A percentile compares a stretch with the other conserved stretches of the same genome.
Evolutionary conservation across 2,329 filamentous ascomycete genomes (phyloP).

Genomic region (Colletotrichum magnum): DNA sequence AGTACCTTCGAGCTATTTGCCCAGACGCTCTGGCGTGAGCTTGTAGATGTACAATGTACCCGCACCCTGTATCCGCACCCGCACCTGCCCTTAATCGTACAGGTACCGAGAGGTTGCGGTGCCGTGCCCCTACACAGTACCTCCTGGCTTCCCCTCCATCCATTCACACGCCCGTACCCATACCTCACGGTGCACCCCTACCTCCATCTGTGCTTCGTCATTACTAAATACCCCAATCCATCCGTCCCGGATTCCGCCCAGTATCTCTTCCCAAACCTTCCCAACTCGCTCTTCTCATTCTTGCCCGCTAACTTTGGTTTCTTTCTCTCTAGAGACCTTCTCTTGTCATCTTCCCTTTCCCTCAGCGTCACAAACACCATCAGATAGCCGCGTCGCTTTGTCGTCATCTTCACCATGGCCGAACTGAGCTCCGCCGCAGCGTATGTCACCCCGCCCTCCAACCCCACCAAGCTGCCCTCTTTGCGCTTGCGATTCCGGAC

Average conservation of each 20-base stretch:
- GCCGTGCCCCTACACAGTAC: conserved; percentile 5
- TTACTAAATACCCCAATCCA: conserved; percentile 43
- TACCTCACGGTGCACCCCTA: conserved; percentile 38
- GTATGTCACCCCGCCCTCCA: conserved; percentile 43
- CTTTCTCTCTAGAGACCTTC: conserved; percentile 21
- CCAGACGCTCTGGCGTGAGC: no score
- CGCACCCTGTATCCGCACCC: background rate
- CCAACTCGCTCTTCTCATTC: conserved; percentile 39
- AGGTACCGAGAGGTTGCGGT: background rate
- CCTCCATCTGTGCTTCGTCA: conserved; percentile 41
- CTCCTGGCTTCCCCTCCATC: conserved; percentile 8
- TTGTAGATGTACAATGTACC: background rate
- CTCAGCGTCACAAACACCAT: conserved; percentile 7
- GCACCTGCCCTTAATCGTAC: background rate
- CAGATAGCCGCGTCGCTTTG: conserved; percentile 20
- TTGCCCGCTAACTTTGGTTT: conserved; percentile 38
- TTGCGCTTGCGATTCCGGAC: conserved; percentile 21
- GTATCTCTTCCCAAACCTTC: conserved; percentile 36
- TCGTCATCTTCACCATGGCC: conserved; percentile 42
- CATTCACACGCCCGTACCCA: conserved; percentile 34
- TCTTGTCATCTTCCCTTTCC: conserved; percentile 6
- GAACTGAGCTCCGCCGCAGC: conserved; percentile 42
- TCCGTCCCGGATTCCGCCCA: conserved; percentile 40
- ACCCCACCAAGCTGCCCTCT: conserved; percentile 39
- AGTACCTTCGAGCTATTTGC: conserved; percentile 25